These are phyloP conservation scores for Saccharomycopsis malanga DNA, from an alignment of 805 yeast genomes.

Conservation along the genomic window DNA sequence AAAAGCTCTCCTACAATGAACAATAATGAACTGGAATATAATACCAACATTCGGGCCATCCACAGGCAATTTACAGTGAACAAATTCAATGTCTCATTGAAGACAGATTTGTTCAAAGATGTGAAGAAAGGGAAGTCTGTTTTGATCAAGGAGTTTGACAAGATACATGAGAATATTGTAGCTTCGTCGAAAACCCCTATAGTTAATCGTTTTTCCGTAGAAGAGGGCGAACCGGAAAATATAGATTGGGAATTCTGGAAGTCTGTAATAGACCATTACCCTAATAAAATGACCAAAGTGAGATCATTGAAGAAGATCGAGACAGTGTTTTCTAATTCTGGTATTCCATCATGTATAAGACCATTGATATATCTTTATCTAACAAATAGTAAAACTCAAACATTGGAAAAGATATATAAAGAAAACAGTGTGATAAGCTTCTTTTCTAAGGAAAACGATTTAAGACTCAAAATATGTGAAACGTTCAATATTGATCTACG, in stretches of 20 bases:
- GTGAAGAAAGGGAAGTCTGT: slow-evolving; percentile 16
- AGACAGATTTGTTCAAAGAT: slow-evolving; percentile 20
- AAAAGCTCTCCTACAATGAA: not conserved
- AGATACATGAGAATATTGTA: slow-evolving; percentile 8
- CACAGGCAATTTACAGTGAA: slow-evolving; percentile 21
- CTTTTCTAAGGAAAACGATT: slow-evolving; percentile 18
- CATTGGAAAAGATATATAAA: slow-evolving; percentile 18
- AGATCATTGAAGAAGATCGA: slow-evolving; percentile 15
- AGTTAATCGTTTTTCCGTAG: slow-evolving; percentile 7
- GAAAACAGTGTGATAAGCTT: slow-evolving; percentile 17
- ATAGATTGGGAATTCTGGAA: slow-evolving; percentile 21
- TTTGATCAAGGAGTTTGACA: slow-evolving; percentile 12
- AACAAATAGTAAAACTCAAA: slow-evolving; percentile 17
- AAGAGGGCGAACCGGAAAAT: not conserved
- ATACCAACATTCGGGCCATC: slow-evolving; percentile 14
- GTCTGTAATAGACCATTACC: slow-evolving; percentile 19
- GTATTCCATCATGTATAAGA: slow-evolving; percentile 13
- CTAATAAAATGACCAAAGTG: slow-evolving; percentile 17
- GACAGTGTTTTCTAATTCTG: slow-evolving; percentile 9
- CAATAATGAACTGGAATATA: slow-evolving; percentile 11
- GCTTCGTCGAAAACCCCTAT: slow-evolving; percentile 15
- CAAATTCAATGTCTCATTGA: slow-evolving; percentile 20
- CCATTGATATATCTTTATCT: slow-evolving; percentile 16
- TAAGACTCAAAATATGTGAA: slow-evolving; percentile 16
- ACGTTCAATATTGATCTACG: slow-evolving; percentile 17